These are phyloP conservation scores for Shiraia sp. DNA, from an alignment of 2,329 filamentous ascomycete species.

Conservation along the genomic window DNA sequence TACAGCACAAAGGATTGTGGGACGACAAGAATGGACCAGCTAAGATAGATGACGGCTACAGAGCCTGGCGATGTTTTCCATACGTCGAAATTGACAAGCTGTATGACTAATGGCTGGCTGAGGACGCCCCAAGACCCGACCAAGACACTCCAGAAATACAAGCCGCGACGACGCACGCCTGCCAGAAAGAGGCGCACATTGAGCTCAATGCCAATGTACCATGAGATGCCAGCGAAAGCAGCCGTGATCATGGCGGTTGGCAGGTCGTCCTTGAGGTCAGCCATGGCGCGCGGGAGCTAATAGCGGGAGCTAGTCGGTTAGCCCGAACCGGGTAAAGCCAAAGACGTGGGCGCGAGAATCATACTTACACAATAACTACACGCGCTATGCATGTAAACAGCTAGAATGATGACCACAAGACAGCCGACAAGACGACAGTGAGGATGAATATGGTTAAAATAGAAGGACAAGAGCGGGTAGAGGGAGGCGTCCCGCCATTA, in stretches of 20 bases:
- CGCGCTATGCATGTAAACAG: too few relatives aligned
- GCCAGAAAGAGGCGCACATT: slow-evolving; percentile 45
- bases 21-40: slow-evolving; percentile 61
- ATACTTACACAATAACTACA: too few relatives aligned
- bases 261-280: slow-evolving; percentile 6
- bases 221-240: slow-evolving; percentile 16
- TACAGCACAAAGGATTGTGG: slow-evolving; percentile 62
- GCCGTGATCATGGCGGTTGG: slow-evolving; percentile 14
- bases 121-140: slow-evolving; percentile 30
- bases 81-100: slow-evolving; percentile 49
- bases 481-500: too few relatives aligned
- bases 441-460: neutral
- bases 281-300: slow-evolving; percentile 1
- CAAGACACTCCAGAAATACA: slow-evolving; percentile 50
- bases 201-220: slow-evolving; percentile 45
- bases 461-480: too few relatives aligned
- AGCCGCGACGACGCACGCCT: slow-evolving; percentile 33
- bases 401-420: neutral
- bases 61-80: slow-evolving; percentile 36
- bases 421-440: neutral
- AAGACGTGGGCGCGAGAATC: too few relatives aligned
- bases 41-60: slow-evolving; percentile 51
- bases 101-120: slow-evolving; percentile 43
- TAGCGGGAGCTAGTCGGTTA: too few relatives aligned
- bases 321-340: too few relatives aligned